Evolutionary conservation across 768 basidiomycete species (phyloP).

Genomic region (Coprinopsis strossmayeri): DNA sequence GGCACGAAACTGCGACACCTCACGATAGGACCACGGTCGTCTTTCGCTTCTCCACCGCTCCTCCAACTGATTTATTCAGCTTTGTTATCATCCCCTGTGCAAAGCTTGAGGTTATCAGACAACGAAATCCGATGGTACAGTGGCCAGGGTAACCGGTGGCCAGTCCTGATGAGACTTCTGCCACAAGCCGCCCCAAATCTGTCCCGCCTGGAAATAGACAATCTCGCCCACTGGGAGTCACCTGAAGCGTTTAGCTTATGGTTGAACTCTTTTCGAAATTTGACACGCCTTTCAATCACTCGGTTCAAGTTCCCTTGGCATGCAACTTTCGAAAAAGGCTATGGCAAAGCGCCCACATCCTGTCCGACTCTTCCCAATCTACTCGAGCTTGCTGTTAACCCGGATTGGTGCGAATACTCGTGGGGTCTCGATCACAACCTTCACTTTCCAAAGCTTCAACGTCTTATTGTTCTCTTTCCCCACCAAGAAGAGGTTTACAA

Average conservation of each 20-base stretch:
- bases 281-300: not conserved
- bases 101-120: not conserved
- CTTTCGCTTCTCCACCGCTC: not conserved
- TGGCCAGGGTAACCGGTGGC: not conserved
- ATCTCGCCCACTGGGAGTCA: not conserved
- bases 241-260: not conserved
- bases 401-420: no score
- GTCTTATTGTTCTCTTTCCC: no score
- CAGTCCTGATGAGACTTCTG: not conserved
- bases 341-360: no score
- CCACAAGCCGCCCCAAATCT: not conserved
- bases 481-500: no score
- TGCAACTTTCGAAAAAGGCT: no score
- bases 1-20: not conserved
- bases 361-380: no score
- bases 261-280: not conserved
- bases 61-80: not conserved
- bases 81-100: not conserved
- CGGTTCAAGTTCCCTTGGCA: no score
- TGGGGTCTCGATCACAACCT: no score
- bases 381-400: no score
- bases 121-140: no score
- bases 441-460: no score
- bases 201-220: not conserved
- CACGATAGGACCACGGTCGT: not conserved